These are phyloP conservation scores for Avena sativa DNA, from an alignment of 176 grass and related monocot genomes.

Conservation along the genomic window DNA sequence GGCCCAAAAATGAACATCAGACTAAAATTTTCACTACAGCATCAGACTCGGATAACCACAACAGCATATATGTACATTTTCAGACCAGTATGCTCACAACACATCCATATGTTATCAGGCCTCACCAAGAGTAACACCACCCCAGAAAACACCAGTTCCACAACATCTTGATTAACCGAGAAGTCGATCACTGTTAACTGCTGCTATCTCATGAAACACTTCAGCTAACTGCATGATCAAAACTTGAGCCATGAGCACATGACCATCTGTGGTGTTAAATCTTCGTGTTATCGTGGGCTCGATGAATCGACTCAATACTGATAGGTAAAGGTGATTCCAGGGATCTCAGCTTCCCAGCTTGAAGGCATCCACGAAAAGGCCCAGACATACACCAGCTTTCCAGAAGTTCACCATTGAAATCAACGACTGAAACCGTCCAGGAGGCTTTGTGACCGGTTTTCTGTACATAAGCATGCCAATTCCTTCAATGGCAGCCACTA, in stretches of 20 bases:
- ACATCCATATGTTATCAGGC: not conserved
- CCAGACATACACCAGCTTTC: conserved; percentile 89
- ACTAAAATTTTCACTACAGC: not conserved
- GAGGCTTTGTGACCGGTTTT: conserved; percentile 53
- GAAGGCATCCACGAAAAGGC: conserved; percentile 96
- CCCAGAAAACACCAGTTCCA: not conserved
- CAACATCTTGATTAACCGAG: not conserved
- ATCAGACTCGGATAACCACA: not conserved
- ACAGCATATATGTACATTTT: conserved; percentile 2
- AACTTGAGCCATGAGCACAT: not conserved
- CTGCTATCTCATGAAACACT: not conserved
- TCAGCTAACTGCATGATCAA: not conserved
- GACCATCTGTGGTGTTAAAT: not conserved
- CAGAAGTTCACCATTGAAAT: conserved; percentile 85
- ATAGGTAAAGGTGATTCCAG: not conserved
- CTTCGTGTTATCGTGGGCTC: not conserved
- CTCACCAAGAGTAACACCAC: not conserved
- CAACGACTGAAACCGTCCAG: conserved; percentile 62
- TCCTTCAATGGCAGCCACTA: conserved; percentile 84
- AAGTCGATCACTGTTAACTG: not conserved
- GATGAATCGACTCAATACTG: not conserved
- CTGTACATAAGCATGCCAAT: conserved; percentile 95
- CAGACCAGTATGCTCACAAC: not conserved
- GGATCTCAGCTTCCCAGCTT: conserved; percentile 81
- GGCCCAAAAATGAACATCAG: not conserved